Evolutionary conservation across 2,329 filamentous ascomycete species (phyloP).

Genomic region (Cytospora piceicola): DNA sequence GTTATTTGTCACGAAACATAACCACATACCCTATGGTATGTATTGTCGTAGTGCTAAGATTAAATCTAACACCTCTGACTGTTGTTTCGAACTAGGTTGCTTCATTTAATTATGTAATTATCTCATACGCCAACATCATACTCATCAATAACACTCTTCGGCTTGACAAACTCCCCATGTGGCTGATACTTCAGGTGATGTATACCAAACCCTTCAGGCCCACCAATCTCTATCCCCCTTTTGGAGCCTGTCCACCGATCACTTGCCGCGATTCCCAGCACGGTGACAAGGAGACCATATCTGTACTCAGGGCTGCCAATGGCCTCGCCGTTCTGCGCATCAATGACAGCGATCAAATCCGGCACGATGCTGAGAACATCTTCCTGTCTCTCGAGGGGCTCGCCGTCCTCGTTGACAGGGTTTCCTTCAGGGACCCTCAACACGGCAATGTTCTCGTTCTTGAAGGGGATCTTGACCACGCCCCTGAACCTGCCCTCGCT

Average conservation of each 20-base stretch:
- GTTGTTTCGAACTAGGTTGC: no score
- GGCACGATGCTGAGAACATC: conserved; percentile 58
- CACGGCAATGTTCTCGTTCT: conserved; percentile 72
- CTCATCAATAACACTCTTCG: conserved; percentile 58
- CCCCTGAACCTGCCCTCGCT: conserved; percentile 44
- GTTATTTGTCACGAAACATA: no score
- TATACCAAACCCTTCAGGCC: conserved; percentile 53
- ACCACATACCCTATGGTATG: no score
- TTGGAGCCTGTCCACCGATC: conserved; percentile 50
- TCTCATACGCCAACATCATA: conserved; percentile 35
- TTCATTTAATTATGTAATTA: no score
- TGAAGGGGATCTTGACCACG: conserved; percentile 68
- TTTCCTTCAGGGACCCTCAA: conserved; percentile 38
- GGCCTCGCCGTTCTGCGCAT: conserved; percentile 59
- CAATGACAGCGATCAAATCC: conserved; percentile 59
- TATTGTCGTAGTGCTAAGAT: no score
- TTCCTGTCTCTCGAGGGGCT: conserved; percentile 44
- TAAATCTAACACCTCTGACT: no score
- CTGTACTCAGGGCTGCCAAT: conserved; percentile 61
- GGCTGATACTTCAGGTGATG: conserved; percentile 52
- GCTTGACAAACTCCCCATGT: conserved; percentile 53
- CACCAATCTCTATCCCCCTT: conserved; percentile 54
- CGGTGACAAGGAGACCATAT: conserved; percentile 55
- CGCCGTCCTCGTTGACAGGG: conserved; percentile 33
- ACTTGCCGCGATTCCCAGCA: conserved; percentile 51